Evolutionary conservation across 78 protist species (phyloP).

Genomic region (Chrysochromulina tobinii): DNA sequence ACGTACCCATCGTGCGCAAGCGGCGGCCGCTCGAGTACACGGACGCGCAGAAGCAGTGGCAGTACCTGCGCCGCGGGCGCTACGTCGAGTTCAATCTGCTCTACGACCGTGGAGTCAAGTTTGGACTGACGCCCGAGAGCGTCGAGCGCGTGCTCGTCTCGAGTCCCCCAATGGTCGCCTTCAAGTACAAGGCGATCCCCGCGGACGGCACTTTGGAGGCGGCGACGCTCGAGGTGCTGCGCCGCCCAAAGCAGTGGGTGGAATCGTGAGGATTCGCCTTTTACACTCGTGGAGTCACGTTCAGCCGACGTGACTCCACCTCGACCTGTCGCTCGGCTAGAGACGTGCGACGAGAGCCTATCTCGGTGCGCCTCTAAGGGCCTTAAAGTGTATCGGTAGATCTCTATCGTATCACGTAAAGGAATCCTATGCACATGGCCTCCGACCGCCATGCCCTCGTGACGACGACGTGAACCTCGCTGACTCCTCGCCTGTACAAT

Average conservation of each 20-base stretch:
- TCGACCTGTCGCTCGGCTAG: no score
- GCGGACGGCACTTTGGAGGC: background rate
- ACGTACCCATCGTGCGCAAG: background rate
- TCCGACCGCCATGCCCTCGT: no score
- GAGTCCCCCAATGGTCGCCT: background rate
- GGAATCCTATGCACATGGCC: no score
- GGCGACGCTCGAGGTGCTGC: background rate
- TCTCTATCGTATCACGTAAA: no score
- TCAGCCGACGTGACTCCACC: no score
- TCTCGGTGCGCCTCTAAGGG: no score
- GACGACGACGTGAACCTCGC: no score
- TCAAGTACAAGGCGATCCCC: background rate
- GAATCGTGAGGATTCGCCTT: no score
- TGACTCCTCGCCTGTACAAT: no score
- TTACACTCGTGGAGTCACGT: no score
- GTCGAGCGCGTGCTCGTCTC: conserved; percentile 16
- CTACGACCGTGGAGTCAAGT: conserved; percentile 29
- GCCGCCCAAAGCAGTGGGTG: background rate
- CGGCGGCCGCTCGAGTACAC: background rate
- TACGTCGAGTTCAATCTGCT: conserved; percentile 38
- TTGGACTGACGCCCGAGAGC: background rate
- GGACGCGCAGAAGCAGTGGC: background rate
- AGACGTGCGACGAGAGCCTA: no score
- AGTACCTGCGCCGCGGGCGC: background rate
- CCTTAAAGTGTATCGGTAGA: no score